phyloP scores from a whole-genome alignment of 495 filamentous ascomycete genomes.

The Aspergillus campestris region DNA sequence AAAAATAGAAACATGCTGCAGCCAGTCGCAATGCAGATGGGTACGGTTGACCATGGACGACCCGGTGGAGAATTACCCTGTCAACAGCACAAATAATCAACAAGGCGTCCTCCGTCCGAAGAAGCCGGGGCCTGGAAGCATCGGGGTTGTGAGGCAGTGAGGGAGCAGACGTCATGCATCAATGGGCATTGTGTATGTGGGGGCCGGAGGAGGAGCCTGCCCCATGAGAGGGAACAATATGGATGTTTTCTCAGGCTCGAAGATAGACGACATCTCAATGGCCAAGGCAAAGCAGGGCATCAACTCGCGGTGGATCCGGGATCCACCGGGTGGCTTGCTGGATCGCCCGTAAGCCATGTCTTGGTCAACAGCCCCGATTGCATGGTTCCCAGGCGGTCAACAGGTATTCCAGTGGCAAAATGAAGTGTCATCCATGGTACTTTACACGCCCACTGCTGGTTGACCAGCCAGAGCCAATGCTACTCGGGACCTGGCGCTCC shows the following conservation, averaged over 20 bases:
- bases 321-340: slow-evolving; percentile 6
- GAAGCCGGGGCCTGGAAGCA: slow-evolving; percentile 10
- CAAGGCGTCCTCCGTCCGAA: slow-evolving; percentile 8
- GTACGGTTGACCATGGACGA: slow-evolving; percentile 10
- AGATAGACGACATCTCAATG: slow-evolving; percentile 3
- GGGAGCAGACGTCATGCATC: slow-evolving; percentile 12
- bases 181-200: slow-evolving; percentile 5
- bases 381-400: slow-evolving; percentile 7
- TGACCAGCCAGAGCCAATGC: not conserved
- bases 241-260: not conserved
- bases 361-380: slow-evolving; percentile 6
- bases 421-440: slow-evolving; percentile 4
- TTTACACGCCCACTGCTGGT: no score
- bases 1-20: slow-evolving; percentile 10
- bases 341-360: slow-evolving; percentile 10
- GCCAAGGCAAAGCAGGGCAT: slow-evolving; percentile 8
- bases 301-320: slow-evolving; percentile 11
- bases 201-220: not conserved
- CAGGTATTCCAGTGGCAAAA: slow-evolving; percentile 6
- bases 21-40: slow-evolving; percentile 4
- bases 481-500: not conserved
- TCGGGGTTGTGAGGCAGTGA: slow-evolving; percentile 2
- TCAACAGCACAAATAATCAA: slow-evolving; percentile 1
- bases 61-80: not conserved
- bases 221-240: slow-evolving; percentile 2